Evolutionary conservation across 805 yeast genomes (phyloP), one percentile per base, ranked within the genome.

Genomic region (Yamadazyma sp.): DNA sequence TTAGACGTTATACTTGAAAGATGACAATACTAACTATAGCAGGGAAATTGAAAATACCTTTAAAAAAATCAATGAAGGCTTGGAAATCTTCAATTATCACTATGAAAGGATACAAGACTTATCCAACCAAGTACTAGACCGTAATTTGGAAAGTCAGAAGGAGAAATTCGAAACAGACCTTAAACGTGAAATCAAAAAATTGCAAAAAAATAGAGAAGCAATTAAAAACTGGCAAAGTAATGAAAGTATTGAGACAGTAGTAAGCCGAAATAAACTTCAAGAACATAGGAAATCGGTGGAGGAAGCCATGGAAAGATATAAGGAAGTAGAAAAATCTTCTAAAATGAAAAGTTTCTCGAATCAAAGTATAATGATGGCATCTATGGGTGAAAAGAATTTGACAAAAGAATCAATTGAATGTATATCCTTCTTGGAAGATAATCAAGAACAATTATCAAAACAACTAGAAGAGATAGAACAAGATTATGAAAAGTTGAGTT

Each of bases 241-340:
- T 44, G 63, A 58, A 25, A 34, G 49, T 4, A 45, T 53, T 17
- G 58, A 53, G 38, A 59, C 55, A 10, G 45, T 54, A 21, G 53
- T 55, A 13, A 45, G 54, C 9, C 50, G 58, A 20, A 35, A 40
- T 23, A 55, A 55, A 44, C 48, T 61, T 26, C 62, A 57, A 25
- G 71, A 65, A 33, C 61, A 65, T 40, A 57, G 69, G 36, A 50
- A 57, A 39, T 48, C 59, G 18, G 68, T 68, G 17, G 73, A 66
- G 35, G 71, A 64, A 42, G 70, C 72, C 15, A 66, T 68, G 72
- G 72, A 66, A 38, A 59, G 60, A 25, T 68, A 64, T 40, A 68
- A 67, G 39, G 70, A 62, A 17, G 72, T 68, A 19, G 73, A 67
- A 38, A 59, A 65, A 34, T 51, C 56, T 30, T 59, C 68, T 6